Evolutionary conservation across 1,139 yeast genomes (phyloP).

Genomic region (Debaryomyces subglobosus): DNA sequence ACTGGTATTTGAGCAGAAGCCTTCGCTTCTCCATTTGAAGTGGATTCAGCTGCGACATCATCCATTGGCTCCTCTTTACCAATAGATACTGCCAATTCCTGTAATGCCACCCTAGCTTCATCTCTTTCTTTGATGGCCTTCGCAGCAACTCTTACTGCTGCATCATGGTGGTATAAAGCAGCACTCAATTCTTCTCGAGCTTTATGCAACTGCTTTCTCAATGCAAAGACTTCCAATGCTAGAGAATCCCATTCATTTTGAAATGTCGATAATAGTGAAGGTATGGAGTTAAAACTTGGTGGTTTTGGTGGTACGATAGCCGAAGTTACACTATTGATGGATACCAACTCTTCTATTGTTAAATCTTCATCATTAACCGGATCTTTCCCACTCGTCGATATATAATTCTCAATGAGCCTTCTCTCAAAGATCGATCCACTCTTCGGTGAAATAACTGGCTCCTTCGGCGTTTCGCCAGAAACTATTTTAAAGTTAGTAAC

Average conservation of each 20-base stretch:
- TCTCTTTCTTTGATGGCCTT: constrained; percentile 73
- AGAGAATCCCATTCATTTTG: constrained; percentile 92
- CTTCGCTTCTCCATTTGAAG: constrained; percentile 9
- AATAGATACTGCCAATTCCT: constrained; percentile 43
- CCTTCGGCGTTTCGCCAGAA: constrained; percentile 67
- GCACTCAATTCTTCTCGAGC: constrained; percentile 75
- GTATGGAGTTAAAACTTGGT: constrained; percentile 68
- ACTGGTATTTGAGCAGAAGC: constrained; percentile 19
- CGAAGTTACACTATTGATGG: constrained; percentile 33
- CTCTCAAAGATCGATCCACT: constrained; percentile 77
- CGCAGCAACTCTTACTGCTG: constrained; percentile 86
- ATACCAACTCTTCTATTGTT: constrained; percentile 58
- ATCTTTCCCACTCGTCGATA: constrained; percentile 68
- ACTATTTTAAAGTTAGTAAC: constrained; percentile 28
- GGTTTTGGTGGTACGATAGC: constrained; percentile 47
- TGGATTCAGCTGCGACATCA: constrained; percentile 2
- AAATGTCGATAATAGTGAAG: constrained; percentile 69
- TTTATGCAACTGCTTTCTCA: constrained; percentile 69
- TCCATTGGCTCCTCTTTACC: constrained; percentile 19
- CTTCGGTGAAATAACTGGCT: constrained; percentile 76
- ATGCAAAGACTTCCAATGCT: constrained; percentile 76
- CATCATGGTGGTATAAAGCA: constrained; percentile 84
- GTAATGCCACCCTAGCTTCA: constrained; percentile 64
- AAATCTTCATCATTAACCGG: constrained; percentile 74
- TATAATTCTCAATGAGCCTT: constrained; percentile 60